Base-by-base conservation (phyloP, 495 filamentous ascomycete genomes). In the Pyrenula aspistea region DNA sequence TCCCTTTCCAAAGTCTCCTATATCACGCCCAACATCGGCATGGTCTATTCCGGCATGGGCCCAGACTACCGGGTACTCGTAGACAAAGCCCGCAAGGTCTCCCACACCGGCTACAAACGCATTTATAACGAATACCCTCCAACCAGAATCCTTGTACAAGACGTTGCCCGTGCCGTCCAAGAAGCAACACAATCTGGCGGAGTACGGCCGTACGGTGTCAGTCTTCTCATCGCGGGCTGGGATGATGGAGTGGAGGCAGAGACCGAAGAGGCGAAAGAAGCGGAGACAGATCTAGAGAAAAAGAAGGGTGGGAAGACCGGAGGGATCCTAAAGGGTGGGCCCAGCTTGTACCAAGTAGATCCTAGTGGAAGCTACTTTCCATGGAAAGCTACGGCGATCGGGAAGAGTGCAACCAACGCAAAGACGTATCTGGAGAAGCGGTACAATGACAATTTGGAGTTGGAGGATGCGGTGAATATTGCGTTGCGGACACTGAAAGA, bases 91-190 rank as follows among this genome's bases (percentile, higher is more conserved):
- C 91, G 93, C 61, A 97, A 96, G 73, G 93, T 96, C 57, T 93
- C 89, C n/a, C 94, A 99, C 75, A 95, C 94, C 51, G 86, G 86
- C 71, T 99, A 97, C 83, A 99, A 99, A 80, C 90, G 93, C 70
- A 88, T 99, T 71, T 99, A 99, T 78, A 99, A 99, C 73, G 93
- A 99, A 77, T 99, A 99, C 80, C 93, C 93, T 12, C 93, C 93
- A 10, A 99, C 94, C 24, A 82, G 93, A 60, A 99, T 99, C 81
- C 77, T 99, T 69, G 93, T 99, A 56, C 93, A 99, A 73, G 94
- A 99, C 65, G 92, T 99, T 54, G 93, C 93, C 50, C 83, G 89
- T 61, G 91, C 96, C 56, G 95, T 99, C 85, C 94, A 99, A 69
- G 93, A 99, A 72, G 93, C 93, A 24, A 99, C 93, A 49, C 93